Base-by-base conservation (phyloP, 768 basidiomycete genomes). In the Suillus tomentosus region DNA sequence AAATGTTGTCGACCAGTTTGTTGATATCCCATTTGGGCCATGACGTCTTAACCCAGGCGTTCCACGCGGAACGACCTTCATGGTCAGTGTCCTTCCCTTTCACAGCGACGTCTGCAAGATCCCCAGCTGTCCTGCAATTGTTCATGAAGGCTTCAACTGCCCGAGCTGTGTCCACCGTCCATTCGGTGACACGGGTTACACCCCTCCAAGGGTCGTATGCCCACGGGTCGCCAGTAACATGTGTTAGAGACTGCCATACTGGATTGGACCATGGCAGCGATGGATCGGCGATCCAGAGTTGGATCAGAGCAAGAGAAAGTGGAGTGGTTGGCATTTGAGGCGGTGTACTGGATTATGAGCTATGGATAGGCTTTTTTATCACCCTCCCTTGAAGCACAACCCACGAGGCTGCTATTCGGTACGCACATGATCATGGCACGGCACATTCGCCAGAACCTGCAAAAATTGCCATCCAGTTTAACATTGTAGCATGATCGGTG, bases 221-320 rank as follows among this genome's bases (percentile, higher is more conserved):
- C 48, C 48, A 50, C 7, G 48, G 48, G 48, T 15, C 24, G 6
- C 48, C 48, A 27, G 22, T 7, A 27, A 50, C 7, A 14, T 15
- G 48, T 27, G 48, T 50, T 50, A 50, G 24, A 50, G 48, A 50
- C 48, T 50, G 48, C 48, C 48, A 50, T 50, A 50, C 48, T 7
- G 48, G 24, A 27, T 50, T 50, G 24, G 24, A 50, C 48, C 48
- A 50, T 15, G 48, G 48, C 24, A 50, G 24, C 14, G 48, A 14
- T 50, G 48, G 48, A 27, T 50, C 8, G 48, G 24, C 48, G 24
- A 50, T 50, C 48, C 48, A 50, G 48, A 50, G 48, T 50, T 50
- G 6, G 7, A 50, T 27, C 2, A 50, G 7, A 27, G 48, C 48
- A 15, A 50, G 22, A 50, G 48, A 27, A 7, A 50, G 48, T 27